Base-by-base conservation (phyloP, 2,329 filamentous ascomycete genomes). In the Cyphellophora attinorum region DNA sequence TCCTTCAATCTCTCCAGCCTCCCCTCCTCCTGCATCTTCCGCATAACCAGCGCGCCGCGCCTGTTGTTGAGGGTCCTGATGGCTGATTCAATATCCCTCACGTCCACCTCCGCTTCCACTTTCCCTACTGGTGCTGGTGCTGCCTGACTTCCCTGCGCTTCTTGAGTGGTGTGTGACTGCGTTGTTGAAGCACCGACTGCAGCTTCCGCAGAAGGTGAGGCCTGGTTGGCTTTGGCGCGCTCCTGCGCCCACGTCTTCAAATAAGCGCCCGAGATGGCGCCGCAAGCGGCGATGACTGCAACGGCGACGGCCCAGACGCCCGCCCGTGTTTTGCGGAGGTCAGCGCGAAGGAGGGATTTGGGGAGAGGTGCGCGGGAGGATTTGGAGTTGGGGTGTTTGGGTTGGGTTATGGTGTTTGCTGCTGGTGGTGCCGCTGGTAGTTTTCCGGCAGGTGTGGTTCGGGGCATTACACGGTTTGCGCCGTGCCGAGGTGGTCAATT, bases 181-280 rank as follows among this genome's bases (percentile, higher is more conserved):
- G 17, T 14, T 32, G 3, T 4, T 32, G 3, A 14, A 18, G 6
- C 29, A 18, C 18, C 6, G 5, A 12, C 19, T 12, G 19, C 31
- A n/a, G 5, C 19, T 8, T 13, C 16, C 27, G 27, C 13, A 6
- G 27, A 13, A 13, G 8, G 6, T 29, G 8, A 29, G 27, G 27
- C 10, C 14, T 16, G 15, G 29, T 13, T 12, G 12, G 29, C 18
- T 15, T 12, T 19, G n/a, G n/a, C n/a, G 8, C 21, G n/a, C 21
- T 25, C 8, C 21, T 25, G 21, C 21, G 8, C 8, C 8, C n/a
- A 25, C 8, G 8, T 25, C 21, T 25, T 25, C 21, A 44, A 19
- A 18, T 39, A 38, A 2, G 44, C 44, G 4, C 44, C 44, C 18
- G 40, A 42, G 25, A 44, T 28, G 2, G 41, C 44, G 11, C 44